phyloP scores from a whole-genome alignment of 495 filamentous ascomycete genomes.

The Daldinia concentrica region DNA sequence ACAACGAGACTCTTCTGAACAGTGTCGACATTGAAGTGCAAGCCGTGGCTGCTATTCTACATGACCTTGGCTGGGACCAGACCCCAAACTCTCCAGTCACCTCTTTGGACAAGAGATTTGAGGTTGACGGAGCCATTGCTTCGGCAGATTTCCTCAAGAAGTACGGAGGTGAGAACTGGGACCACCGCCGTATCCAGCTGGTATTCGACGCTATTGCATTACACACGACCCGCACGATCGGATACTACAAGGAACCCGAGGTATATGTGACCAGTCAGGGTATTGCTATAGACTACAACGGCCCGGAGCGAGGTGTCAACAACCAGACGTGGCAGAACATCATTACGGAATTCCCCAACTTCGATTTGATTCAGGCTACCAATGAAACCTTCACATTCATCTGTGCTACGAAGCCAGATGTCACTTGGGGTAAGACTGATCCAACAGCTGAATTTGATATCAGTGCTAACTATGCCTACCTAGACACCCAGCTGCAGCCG shows the following conservation, averaged over 20 bases:
- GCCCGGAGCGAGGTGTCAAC: slow-evolving; percentile 43
- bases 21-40: slow-evolving; percentile 58
- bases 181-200: slow-evolving; percentile 51
- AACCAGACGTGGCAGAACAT: slow-evolving; percentile 48
- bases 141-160: slow-evolving; percentile 48
- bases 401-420: slow-evolving; percentile 49
- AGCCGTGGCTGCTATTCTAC: slow-evolving; percentile 59
- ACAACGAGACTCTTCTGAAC: slow-evolving; percentile 48
- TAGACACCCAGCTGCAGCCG: slow-evolving; percentile 36
- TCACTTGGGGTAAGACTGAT: slow-evolving; percentile 52
- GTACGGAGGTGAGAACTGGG: slow-evolving; percentile 46
- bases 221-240: slow-evolving; percentile 50
- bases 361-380: slow-evolving; percentile 44
- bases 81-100: slow-evolving; percentile 41
- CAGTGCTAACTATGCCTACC: slow-evolving; percentile 23
- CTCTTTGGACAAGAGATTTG: slow-evolving; percentile 51
- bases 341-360: slow-evolving; percentile 44
- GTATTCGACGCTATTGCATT: slow-evolving; percentile 57
- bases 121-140: slow-evolving; percentile 56
- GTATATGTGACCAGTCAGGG: slow-evolving; percentile 48
- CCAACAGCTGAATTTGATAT: background rate
- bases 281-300: slow-evolving; percentile 56
- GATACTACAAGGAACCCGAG: slow-evolving; percentile 53
- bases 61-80: slow-evolving; percentile 64
- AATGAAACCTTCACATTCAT: slow-evolving; percentile 49